Evolutionary conservation across 1,284 basidiomycete genomes (phyloP), one percentile per base, ranked within the genome.

Genomic region (Earliella scabrosa): DNA sequence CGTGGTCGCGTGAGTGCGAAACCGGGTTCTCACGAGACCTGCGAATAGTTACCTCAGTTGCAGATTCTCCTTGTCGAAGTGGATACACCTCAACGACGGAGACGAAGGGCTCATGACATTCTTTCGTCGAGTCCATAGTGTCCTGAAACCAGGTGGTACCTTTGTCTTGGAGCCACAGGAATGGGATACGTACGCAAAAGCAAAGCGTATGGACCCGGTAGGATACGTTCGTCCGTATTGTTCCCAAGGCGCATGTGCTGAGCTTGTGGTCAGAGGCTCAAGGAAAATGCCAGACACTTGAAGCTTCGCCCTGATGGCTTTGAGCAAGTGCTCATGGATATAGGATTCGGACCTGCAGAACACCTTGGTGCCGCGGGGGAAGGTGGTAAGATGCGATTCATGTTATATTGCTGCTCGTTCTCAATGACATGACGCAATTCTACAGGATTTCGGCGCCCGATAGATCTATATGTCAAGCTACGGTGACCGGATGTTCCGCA

Each of bases 31-130:
- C 13, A 32, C 18, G 14, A 16, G 35, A 18, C 8, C 35, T n/a
- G 13, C n/a, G n/a, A 18, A 32, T 18, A 26, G 18, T 21, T 36
- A 2, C 44, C 8, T 4, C 2, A 16, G 35, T 11, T 14, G 2
- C 63, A 93, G 91, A 1, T 85, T 94, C 58, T 94, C 92, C 0
- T 74, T 94, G 41, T 83, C 90, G 0, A 94, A 93, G 71, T 94
- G 92, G 92, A 90, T 94, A 24, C 92, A 94, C 69, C 74, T 94
- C 2, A 87, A 93, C 61, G 75, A 76, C 9, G 88, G 89, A 11
- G 92, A 94, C 63, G 80, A 81, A 1, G 91, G 85, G 0, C 61
- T 94, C 11, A 63, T 70, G 43, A 57, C 60, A 0, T 92, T 93
- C 69, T 93, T 94, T 65, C 71, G 67, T 2, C 81, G 84, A 20